Evolutionary conservation across 495 filamentous ascomycete species (phyloP).

Genomic region (Penicillium parvum): DNA sequence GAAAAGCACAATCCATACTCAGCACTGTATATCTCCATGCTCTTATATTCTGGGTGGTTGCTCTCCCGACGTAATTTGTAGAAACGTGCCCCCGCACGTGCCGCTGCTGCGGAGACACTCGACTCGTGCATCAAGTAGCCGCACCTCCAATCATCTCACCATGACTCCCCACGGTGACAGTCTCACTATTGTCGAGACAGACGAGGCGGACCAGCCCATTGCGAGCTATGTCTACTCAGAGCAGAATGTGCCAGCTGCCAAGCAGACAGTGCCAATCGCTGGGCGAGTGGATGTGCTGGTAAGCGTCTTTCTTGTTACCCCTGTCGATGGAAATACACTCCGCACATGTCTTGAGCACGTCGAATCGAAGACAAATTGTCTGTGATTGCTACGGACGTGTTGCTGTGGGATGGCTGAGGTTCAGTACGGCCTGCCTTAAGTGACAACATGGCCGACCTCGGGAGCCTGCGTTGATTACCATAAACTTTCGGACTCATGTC

Average conservation of each 20-base stretch:
- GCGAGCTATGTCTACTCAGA: constrained; percentile 38
- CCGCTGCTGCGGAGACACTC: too few relatives aligned
- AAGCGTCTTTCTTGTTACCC: constrained; percentile 10
- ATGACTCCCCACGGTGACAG: constrained; percentile 19
- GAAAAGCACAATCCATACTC: constrained; percentile 1
- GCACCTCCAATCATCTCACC: background rate
- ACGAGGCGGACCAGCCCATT: constrained; percentile 33
- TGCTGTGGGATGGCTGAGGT: too few relatives aligned
- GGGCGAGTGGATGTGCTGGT: constrained; percentile 37
- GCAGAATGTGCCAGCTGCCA: constrained; percentile 5
- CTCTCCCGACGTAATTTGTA: too few relatives aligned
- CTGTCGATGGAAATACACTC: too few relatives aligned
- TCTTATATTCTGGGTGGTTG: background rate
- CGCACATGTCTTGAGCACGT: too few relatives aligned
- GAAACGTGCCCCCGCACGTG: constrained; percentile 12
- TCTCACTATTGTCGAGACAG: constrained; percentile 36
- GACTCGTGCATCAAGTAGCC: too few relatives aligned
- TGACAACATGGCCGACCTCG: too few relatives aligned
- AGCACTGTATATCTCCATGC: background rate
- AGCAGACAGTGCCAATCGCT: background rate
- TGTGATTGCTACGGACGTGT: too few relatives aligned
- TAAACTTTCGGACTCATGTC: too few relatives aligned
- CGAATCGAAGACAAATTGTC: too few relatives aligned
- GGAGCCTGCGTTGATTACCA: too few relatives aligned
- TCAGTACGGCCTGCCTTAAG: too few relatives aligned